Conservation (phyloP, 2,329 filamentous ascomycete species). For the Aspergillus sp. region DNA sequence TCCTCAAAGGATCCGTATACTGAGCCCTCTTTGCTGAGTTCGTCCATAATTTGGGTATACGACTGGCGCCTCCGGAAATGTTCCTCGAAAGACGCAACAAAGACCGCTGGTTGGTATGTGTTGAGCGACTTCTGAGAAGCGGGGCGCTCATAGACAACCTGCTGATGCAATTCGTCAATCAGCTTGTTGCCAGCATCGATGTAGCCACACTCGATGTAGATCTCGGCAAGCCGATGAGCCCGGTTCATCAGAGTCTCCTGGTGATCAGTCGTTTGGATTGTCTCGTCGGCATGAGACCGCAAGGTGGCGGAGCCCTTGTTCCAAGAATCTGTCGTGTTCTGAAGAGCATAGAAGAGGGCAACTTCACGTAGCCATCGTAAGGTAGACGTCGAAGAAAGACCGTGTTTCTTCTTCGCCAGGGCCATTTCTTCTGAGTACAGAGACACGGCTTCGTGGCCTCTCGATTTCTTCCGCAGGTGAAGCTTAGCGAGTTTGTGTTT, state of each 20-base stretch:
- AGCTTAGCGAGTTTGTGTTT: conserved; percentile 45
- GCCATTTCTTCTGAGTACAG: conserved; percentile 39
- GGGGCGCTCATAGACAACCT: conserved; percentile 42
- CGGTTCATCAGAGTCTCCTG: conserved; percentile 40
- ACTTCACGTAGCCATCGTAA: conserved; percentile 38
- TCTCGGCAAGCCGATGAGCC: conserved; percentile 39
- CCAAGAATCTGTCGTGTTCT: conserved; percentile 33
- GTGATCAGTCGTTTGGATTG: conserved; percentile 34
- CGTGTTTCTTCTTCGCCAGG: conserved; percentile 36
- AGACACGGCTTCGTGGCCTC: conserved; percentile 30
- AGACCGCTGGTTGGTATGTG: conserved; percentile 35
- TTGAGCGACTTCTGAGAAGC: conserved; percentile 20
- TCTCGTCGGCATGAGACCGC: conserved; percentile 34
- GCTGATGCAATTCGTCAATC: conserved; percentile 42
- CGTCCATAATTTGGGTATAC: conserved; percentile 36
- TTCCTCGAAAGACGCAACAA: conserved; percentile 40
- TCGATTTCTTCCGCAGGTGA: conserved; percentile 37
- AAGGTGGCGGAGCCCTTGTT: conserved; percentile 33
- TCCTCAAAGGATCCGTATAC: conserved; percentile 35
- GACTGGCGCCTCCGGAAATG: conserved; percentile 29
- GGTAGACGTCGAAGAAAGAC: conserved; percentile 41
- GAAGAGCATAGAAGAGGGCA: conserved; percentile 35
- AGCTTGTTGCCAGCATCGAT: conserved; percentile 34
- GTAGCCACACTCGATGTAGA: conserved; percentile 39
- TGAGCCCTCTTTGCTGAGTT: conserved; percentile 36